A percentile compares a stretch with the other conserved stretches of the same genome.
Evolutionary conservation across 2,329 filamentous ascomycete species (phyloP).

Genomic region (Aureobasidium sp.): DNA sequence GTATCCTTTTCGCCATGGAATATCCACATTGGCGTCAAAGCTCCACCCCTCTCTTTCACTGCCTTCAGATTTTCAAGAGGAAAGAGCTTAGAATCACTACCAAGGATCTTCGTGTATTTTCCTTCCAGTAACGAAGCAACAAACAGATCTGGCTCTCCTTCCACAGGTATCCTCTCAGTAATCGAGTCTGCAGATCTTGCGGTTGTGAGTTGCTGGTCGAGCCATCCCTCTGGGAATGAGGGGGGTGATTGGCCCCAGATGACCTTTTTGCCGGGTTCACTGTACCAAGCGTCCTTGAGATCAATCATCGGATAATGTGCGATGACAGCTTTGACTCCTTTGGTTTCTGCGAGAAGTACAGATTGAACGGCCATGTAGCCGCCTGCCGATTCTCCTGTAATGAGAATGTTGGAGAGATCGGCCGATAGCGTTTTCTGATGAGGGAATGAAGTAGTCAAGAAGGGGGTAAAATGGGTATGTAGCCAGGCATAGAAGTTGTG

Average conservation of each 20-base stretch:
- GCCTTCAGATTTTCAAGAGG: slow-evolving; percentile 27
- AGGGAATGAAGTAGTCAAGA: slow-evolving; percentile 3
- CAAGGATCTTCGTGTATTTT: slow-evolving; percentile 15
- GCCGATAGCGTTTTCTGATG: slow-evolving; percentile 14
- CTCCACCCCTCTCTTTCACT: slow-evolving; percentile 8
- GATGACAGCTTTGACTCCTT: slow-evolving; percentile 21
- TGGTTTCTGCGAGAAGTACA: slow-evolving; percentile 21
- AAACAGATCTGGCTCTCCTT: slow-evolving; percentile 16
- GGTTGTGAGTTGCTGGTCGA: neutral
- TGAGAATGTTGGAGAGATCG: slow-evolving; percentile 27
- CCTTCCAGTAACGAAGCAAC: slow-evolving; percentile 20
- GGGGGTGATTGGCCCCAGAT: slow-evolving; percentile 6
- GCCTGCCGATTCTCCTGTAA: slow-evolving; percentile 34
- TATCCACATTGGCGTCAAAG: slow-evolving; percentile 27
- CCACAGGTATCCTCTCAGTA: slow-evolving; percentile 9
- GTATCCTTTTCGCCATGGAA: slow-evolving; percentile 31
- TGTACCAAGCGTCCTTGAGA: neutral
- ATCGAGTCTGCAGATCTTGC: slow-evolving; percentile 10
- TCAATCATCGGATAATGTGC: slow-evolving; percentile 31
- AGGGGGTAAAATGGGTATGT: neutral
- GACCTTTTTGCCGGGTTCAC: slow-evolving; percentile 15
- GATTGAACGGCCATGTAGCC: slow-evolving; percentile 33
- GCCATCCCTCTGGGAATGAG: slow-evolving; percentile 1
- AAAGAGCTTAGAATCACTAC: slow-evolving; percentile 20
- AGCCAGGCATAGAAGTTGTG: slow-evolving; percentile 45